Percentiles rank a stretch among this genome's conserved stretches.
phyloP scores from a whole-genome alignment of 108 stramenopile genomes.

The Cyclotella kingstonii region DNA sequence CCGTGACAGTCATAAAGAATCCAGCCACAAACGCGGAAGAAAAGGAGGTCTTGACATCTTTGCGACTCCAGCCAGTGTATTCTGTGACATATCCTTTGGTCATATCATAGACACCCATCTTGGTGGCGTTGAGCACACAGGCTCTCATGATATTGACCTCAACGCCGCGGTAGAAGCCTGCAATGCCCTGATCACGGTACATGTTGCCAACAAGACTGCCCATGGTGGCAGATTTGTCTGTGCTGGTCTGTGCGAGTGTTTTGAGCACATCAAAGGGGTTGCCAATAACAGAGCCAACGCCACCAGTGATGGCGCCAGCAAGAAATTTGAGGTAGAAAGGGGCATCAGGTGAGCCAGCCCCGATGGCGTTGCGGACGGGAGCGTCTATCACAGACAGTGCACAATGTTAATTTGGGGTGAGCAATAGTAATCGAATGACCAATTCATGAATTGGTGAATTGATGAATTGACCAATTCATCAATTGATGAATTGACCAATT shows the following conservation, averaged over 20 bases:
- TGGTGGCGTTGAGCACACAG: constrained; percentile 91
- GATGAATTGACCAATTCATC: too few species aligned
- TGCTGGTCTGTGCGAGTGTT: constrained; percentile 88
- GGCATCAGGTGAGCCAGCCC: constrained; percentile 69
- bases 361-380: constrained; percentile 68
- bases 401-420: too few species aligned
- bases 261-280: constrained; percentile 92
- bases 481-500: not conserved
- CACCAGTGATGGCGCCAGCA: constrained; percentile 86
- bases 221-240: constrained; percentile 56
- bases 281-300: constrained; percentile 79
- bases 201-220: constrained; percentile 58
- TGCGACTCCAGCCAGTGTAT: constrained; percentile 70
- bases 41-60: constrained; percentile 72
- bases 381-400: constrained; percentile 12
- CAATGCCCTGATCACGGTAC: constrained; percentile 83
- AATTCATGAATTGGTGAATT: too few species aligned
- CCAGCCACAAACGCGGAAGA: constrained; percentile 76
- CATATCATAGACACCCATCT: constrained; percentile 90
- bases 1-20: constrained; percentile 90
- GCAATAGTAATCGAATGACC: too few species aligned
- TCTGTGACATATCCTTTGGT: constrained; percentile 81
- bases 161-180: constrained; percentile 90
- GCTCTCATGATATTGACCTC: constrained; percentile 84
- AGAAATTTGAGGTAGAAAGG: constrained; percentile 84